Evolutionary conservation across 192 early-diverging fungal species (phyloP).

Genomic region (Rhizophagus clarus): DNA sequence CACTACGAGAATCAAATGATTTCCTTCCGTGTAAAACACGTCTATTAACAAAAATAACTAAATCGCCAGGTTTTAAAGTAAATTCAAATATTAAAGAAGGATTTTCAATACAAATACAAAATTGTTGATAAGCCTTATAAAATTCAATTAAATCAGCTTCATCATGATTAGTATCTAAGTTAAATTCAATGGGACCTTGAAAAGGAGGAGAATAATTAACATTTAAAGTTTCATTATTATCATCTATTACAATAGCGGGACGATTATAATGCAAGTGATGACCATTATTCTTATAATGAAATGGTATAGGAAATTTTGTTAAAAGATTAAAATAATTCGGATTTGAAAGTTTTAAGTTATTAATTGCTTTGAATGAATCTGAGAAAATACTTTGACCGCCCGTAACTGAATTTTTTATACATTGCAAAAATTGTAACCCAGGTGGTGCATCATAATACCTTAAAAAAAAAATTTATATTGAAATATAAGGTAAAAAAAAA

Average conservation of each 20-base stretch:
- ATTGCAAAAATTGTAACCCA: constrained; percentile 78
- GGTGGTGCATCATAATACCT: constrained; percentile 83
- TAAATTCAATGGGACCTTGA: constrained; percentile 68
- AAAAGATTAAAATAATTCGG: constrained; percentile 68
- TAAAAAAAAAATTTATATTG: not conserved
- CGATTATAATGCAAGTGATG: constrained; percentile 73
- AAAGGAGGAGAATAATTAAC: constrained; percentile 86
- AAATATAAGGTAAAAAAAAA: not conserved
- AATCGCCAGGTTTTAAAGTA: constrained; percentile 67
- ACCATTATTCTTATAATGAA: constrained; percentile 80
- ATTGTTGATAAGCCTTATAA: constrained; percentile 65
- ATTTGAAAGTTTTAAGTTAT: constrained; percentile 54
- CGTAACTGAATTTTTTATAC: constrained; percentile 72
- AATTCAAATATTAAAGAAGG: constrained; percentile 57
- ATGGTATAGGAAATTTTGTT: constrained; percentile 63
- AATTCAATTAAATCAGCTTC: constrained; percentile 55
- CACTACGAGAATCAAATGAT: constrained; percentile 69
- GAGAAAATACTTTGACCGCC: constrained; percentile 77
- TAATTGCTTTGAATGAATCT: constrained; percentile 71
- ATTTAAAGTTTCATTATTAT: constrained; percentile 42
- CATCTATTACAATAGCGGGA: constrained; percentile 60
- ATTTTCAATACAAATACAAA: constrained; percentile 61
- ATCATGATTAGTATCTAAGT: constrained; percentile 4
- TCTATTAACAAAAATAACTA: constrained; percentile 78
- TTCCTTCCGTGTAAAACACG: constrained; percentile 78